Conservation (phyloP, 1,139 yeast species). For the Suhomyces anneliseae region DNA sequence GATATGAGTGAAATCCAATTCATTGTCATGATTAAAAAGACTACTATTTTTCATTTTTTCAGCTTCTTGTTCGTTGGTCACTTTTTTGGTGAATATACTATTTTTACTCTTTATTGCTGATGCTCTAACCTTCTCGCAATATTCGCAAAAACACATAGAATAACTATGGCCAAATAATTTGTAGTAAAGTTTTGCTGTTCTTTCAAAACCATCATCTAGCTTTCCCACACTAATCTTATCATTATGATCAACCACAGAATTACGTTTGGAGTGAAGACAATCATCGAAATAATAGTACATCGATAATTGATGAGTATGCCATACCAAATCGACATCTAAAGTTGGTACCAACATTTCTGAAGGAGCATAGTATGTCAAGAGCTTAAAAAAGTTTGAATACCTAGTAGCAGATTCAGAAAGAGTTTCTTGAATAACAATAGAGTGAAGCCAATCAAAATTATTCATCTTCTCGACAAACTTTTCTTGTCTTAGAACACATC, state of each 20-base stretch:
- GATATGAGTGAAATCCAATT: constrained; percentile 18
- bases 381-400: constrained; percentile 26
- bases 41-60: background rate
- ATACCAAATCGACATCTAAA: constrained; percentile 38
- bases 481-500: constrained; percentile 35
- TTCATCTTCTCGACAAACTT: constrained; percentile 32
- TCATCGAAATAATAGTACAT: constrained; percentile 24
- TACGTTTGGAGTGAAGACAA: constrained; percentile 14
- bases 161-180: constrained; percentile 21
- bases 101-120: constrained; percentile 8
- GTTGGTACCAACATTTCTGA: constrained; percentile 32
- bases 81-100: constrained; percentile 9
- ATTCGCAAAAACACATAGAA: constrained; percentile 29
- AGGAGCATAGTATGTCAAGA: constrained; percentile 17
- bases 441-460: constrained; percentile 29
- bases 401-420: constrained; percentile 22
- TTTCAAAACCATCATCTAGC: constrained; percentile 21
- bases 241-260: constrained; percentile 27
- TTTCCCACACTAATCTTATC: constrained; percentile 26
- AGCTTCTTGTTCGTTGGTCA: background rate
- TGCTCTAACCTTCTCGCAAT: constrained; percentile 18
- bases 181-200: constrained; percentile 22
- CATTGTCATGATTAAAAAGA: constrained; percentile 2
- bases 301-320: constrained; percentile 42
- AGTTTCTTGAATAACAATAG: constrained; percentile 20